Base-by-base conservation (phyloP, 2,329 filamentous ascomycete genomes). In the Onygenales sp. region DNA sequence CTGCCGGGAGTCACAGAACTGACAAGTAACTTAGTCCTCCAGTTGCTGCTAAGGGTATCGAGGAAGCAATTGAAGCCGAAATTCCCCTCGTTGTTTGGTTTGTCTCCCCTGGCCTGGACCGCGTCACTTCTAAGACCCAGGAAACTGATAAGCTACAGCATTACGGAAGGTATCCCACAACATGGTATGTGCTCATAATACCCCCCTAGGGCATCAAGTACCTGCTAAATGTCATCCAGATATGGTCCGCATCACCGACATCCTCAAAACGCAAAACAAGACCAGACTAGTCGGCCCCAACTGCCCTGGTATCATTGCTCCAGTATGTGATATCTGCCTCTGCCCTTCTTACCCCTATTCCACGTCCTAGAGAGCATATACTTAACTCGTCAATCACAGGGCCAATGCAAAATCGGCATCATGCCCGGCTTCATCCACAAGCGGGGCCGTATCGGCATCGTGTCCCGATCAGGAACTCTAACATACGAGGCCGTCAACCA, bases 361-460 rank as follows among this genome's bases (percentile, higher is more conserved):
- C 17, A 17, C 17, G 17, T 17, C 17, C 17, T 17, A 17, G 17
- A 17, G 14, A 7, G 43, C 48, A 50, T 57, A 47, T 47, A 50
- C 46, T 31, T 11, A 35, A 14, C 35, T 27, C 32, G 38, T 33
- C 41, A 32, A 42, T 46, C 41, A 52, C 21, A 84, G 76, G 93
- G 92, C 66, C 92, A 95, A 83, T 98, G 93, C 84, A 98, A 98
- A 81, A 97, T 98, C 69, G 93, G 93, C 71, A 98, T 98, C 78
- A 97, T 98, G 93, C 89, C 93, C 61, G 93, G 93, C 67, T 96
- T 97, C 82, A 97, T 98, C 78, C 93, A 98, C 85, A 97, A 97
- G 84, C 89, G 91, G 75, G 93, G 93, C 66, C 91, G 93, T 73
- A 91, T 98, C 70, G 93, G 93, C 69, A 97, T 98, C 73, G 93